A percentile compares a stretch with the other conserved stretches of the same genome.
phyloP scores from a whole-genome alignment of 495 filamentous ascomycete species.

The Penicillium angulare region DNA sequence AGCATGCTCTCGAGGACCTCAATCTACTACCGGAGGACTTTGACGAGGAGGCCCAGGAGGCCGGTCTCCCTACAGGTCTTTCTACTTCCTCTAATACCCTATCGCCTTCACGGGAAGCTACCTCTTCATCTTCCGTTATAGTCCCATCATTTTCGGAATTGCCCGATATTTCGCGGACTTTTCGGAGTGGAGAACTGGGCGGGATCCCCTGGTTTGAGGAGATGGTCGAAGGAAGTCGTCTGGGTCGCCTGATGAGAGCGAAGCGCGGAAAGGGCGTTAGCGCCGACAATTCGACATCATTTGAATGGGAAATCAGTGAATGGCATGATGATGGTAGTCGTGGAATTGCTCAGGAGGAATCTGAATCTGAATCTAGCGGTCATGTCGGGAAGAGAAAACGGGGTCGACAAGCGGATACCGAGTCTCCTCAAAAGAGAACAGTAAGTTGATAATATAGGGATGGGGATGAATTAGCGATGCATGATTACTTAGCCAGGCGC shows the following conservation, averaged over 20 bases:
- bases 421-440: constrained; percentile 12
- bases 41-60: constrained; percentile 42
- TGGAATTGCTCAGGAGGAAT: constrained; percentile 15
- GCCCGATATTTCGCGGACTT: constrained; percentile 21
- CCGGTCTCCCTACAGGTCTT: constrained; percentile 20
- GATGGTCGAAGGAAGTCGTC: constrained; percentile 68
- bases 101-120: background rate
- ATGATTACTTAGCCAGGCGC: too few species aligned
- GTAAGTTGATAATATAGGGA: too few species aligned
- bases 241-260: constrained; percentile 63
- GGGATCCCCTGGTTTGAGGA: constrained; percentile 80
- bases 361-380: constrained; percentile 13
- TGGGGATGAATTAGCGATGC: too few species aligned
- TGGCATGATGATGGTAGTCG: constrained; percentile 60
- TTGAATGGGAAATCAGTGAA: constrained; percentile 86
- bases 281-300: constrained; percentile 55
- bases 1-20: constrained; percentile 65
- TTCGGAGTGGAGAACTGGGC: constrained; percentile 36
- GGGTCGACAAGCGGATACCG: constrained; percentile 12
- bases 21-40: constrained; percentile 57
- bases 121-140: constrained; percentile 18
- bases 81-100: constrained; percentile 4
- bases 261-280: constrained; percentile 53
- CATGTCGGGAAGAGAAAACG: constrained; percentile 39
- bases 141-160: constrained; percentile 20